phyloP scores from a whole-genome alignment of 176 grass and related monocot genomes.

The Calamus simplicifolius region DNA sequence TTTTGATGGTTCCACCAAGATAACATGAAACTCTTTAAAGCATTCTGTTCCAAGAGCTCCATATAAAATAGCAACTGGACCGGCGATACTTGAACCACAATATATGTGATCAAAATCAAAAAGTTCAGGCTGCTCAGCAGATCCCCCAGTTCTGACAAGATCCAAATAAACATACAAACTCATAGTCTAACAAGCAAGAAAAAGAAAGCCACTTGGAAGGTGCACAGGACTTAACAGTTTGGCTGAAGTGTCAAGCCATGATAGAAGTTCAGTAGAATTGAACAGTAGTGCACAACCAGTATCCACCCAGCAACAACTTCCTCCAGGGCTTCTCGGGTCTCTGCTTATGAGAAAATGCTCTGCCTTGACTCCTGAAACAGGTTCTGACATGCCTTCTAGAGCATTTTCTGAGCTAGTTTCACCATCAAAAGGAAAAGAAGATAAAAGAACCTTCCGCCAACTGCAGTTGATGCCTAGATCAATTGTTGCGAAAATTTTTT shows the following conservation, averaged over 20 bases:
- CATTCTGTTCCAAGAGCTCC: slow-evolving; percentile 94
- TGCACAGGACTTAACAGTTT: slow-evolving; percentile 27
- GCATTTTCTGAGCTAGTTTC: neutral
- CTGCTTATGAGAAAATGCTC: slow-evolving; percentile 15
- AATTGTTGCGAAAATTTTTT: too few relatives aligned
- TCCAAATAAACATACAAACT: slow-evolving; percentile 28
- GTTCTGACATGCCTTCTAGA: slow-evolving; percentile 18
- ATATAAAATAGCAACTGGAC: slow-evolving; percentile 71
- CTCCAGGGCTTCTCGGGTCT: slow-evolving; percentile 27
- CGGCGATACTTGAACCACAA: slow-evolving; percentile 40
- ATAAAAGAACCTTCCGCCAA: slow-evolving; percentile 74
- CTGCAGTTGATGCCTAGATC: too few relatives aligned
- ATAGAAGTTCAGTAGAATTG: slow-evolving; percentile 45
- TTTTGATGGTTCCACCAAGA: slow-evolving; percentile 64
- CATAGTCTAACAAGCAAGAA: slow-evolving; percentile 9
- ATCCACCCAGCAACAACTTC: slow-evolving; percentile 92
- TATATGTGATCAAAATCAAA: slow-evolving; percentile 96
- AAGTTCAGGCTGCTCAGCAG: slow-evolving; percentile 55
- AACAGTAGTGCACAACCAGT: slow-evolving; percentile 55
- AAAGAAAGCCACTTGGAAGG: slow-evolving; percentile 9
- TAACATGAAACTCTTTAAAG: slow-evolving; percentile 77
- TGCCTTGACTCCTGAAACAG: slow-evolving; percentile 28
- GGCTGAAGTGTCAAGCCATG: slow-evolving; percentile 57
- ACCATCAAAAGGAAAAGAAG: slow-evolving; percentile 42
- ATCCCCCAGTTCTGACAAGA: slow-evolving; percentile 33